Evolutionary conservation across 495 filamentous ascomycete species (phyloP).

Genomic region (Aspergillus haitiensis): DNA sequence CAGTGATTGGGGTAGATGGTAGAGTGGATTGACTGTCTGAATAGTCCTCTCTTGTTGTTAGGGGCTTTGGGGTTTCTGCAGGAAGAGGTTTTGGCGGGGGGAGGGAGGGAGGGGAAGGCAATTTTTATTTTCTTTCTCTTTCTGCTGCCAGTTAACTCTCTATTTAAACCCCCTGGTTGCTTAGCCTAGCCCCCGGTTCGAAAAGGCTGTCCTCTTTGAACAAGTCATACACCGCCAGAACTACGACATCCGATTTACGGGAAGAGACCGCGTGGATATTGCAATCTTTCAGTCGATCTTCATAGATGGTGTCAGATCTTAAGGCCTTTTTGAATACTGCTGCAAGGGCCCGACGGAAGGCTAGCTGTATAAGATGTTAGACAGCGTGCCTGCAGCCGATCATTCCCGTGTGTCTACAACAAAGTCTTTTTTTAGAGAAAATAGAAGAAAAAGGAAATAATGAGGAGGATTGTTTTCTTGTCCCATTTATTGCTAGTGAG

Average conservation of each 20-base stretch:
- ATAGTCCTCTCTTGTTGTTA: too few species aligned
- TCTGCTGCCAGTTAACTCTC: slow-evolving; percentile 1
- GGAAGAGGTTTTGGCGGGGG: too few species aligned
- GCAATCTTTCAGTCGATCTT: slow-evolving; percentile 25
- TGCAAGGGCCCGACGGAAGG: slow-evolving; percentile 45
- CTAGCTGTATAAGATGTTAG: slow-evolving; percentile 37
- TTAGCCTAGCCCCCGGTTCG: slow-evolving; percentile 8
- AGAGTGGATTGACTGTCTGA: too few species aligned
- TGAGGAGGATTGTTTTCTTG: too few species aligned
- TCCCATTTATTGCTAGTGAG: not conserved
- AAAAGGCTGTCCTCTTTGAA: slow-evolving; percentile 12
- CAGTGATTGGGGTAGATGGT: too few species aligned
- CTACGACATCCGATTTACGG: slow-evolving; percentile 28
- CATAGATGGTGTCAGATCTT: slow-evolving; percentile 25
- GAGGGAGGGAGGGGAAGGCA: too few species aligned
- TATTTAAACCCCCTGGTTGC: slow-evolving; percentile 18
- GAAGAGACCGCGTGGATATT: slow-evolving; percentile 29
- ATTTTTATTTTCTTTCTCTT: not conserved
- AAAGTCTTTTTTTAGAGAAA: slow-evolving; percentile 1
- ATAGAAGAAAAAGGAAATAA: not conserved
- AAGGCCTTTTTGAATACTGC: slow-evolving; percentile 25
- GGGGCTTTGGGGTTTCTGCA: too few species aligned
- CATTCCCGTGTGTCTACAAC: slow-evolving; percentile 8
- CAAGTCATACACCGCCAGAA: slow-evolving; percentile 44
- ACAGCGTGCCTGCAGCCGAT: slow-evolving; percentile 24